A percentile compares a stretch with the other conserved stretches of the same genome.
phyloP scores from a whole-genome alignment of 2,329 filamentous ascomycete genomes.

The Metarhizium album region DNA sequence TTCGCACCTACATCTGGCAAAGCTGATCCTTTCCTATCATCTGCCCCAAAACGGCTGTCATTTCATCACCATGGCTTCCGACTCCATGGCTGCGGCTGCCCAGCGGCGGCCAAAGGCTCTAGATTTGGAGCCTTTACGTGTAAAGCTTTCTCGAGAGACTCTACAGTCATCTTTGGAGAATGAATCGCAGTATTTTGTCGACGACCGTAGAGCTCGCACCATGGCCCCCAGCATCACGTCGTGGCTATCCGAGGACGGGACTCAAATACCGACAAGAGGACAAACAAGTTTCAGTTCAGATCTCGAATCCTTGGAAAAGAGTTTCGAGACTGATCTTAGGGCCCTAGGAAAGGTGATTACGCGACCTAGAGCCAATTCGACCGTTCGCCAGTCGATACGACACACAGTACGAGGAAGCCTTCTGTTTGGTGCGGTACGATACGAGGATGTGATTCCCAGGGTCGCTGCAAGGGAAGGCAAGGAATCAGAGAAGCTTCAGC shows the following conservation, averaged over 20 bases:
- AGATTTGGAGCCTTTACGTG: constrained; percentile 12
- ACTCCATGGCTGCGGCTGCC: background rate
- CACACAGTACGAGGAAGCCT: background rate
- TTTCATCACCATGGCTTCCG: background rate
- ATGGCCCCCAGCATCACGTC: constrained; percentile 12
- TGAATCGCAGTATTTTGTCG: constrained; percentile 15
- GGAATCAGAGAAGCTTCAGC: constrained; percentile 19
- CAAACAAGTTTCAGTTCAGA: constrained; percentile 11
- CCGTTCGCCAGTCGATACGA: background rate
- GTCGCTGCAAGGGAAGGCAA: constrained; percentile 10
- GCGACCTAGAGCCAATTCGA: background rate
- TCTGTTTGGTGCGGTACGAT: constrained; percentile 1
- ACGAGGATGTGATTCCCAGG: constrained; percentile 11
- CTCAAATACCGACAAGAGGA: constrained; percentile 12
- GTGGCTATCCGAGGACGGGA: constrained; percentile 17
- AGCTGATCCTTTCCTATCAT: background rate
- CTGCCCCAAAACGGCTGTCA: background rate
- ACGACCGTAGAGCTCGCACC: constrained; percentile 14
- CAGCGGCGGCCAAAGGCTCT: background rate
- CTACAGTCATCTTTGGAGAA: constrained; percentile 14
- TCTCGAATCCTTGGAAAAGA: constrained; percentile 12
- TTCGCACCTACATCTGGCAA: background rate
- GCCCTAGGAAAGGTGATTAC: background rate
- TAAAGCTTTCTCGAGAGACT: constrained; percentile 15
- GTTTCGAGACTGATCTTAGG: constrained; percentile 2